Evolutionary conservation across 306 rosid genomes (phyloP), one percentile per base, ranked within the genome.

Genomic region (Astragalus membranaceus): DNA sequence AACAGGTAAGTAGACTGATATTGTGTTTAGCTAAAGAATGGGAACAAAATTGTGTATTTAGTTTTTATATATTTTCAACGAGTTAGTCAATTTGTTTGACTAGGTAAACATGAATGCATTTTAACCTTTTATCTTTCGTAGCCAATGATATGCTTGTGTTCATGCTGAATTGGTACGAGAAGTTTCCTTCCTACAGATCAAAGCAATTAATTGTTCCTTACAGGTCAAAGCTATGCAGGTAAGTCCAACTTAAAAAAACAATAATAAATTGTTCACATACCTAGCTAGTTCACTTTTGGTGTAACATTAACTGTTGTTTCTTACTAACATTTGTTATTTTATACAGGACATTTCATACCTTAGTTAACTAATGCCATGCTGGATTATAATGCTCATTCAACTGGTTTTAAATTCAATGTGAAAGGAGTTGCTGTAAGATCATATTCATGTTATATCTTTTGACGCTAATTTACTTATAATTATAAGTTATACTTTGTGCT

Each of bases 211-310:
- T 54, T 93, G 77, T 88, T 90, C 57, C 96, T 93, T 35, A 88
- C 96, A 0, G 97, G 98, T 76, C 97, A 93, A 79, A 93, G 98
- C 72, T 93, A 93, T 76, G 98, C 98, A 82, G 98, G 94, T 26
- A 26, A 26, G 30, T 92, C 14, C 37, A 48, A 54, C n/a, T 33
- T 58, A 61, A 55, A 41, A 39, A 26, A 42, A 8, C 26, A 13
- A 58, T 42, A 56, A n/a, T n/a, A n/a, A n/a, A n/a, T n/a, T n/a
- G n/a, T n/a, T n/a, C n/a, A n/a, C n/a, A n/a, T n/a, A n/a, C n/a
- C n/a, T n/a, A n/a, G n/a, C n/a, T n/a, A n/a, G 30, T 26, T 26
- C 30, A 2, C 30, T 26, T 26, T 26, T 1, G 3, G 30, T 26
- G 30, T 20, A 4, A 13, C n/a, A 12, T 20, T 49, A n/a, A n/a